A percentile compares a stretch with the other conserved stretches of the same genome.
These are phyloP conservation scores for Trypanosoma melophagium DNA, from an alignment of 208 protist species.

Conservation along the genomic window DNA sequence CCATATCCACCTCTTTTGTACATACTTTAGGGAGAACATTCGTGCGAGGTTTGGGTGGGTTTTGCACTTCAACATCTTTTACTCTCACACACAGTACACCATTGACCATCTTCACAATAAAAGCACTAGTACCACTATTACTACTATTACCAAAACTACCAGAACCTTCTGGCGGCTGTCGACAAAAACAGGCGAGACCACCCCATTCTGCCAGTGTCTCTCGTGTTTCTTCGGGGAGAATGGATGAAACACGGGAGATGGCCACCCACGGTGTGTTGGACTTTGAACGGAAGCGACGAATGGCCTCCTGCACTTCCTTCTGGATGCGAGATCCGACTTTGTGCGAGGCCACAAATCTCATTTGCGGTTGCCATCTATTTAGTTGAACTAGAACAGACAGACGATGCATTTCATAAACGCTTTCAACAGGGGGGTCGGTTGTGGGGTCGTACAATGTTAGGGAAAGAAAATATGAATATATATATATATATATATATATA, in stretches of 20 bases:
- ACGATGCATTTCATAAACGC: conserved; percentile 14
- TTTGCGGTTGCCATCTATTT: background rate
- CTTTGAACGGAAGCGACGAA: background rate
- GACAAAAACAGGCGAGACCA: conserved; percentile 22
- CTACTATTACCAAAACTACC: no score
- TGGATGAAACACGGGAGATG: conserved; percentile 20
- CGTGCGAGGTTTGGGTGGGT: background rate
- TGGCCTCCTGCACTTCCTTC: conserved; percentile 4
- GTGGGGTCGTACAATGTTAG: no score
- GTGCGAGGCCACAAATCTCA: conserved; percentile 1
- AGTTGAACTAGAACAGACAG: background rate
- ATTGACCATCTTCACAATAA: conserved; percentile 24
- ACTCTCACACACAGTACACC: conserved; percentile 22
- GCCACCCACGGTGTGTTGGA: conserved; percentile 11
- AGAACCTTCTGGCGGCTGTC: background rate
- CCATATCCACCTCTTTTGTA: background rate
- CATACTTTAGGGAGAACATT: background rate
- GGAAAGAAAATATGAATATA: no score
- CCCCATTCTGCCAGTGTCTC: conserved; percentile 18
- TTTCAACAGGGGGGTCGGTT: no score
- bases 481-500: no score
- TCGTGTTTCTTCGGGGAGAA: conserved; percentile 23
- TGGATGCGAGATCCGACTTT: background rate
- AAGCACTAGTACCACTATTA: background rate
- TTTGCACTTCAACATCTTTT: background rate